Evolutionary conservation across 2,329 filamentous ascomycete species (phyloP).

Genomic region (Xylariomycetidae sp.): DNA sequence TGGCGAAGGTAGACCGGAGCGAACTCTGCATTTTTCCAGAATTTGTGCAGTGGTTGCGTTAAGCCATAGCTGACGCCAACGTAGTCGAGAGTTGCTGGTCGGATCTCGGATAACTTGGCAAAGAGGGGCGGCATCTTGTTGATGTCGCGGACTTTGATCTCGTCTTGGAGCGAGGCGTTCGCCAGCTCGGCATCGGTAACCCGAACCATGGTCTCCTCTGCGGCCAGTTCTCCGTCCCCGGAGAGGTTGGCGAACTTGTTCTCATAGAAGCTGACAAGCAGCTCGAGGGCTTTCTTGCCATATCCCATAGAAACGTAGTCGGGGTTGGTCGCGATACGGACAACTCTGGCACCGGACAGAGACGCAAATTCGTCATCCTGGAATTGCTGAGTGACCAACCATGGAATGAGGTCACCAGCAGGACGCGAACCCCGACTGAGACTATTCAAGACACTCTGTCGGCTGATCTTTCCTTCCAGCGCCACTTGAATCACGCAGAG

Average conservation of each 20-base stretch:
- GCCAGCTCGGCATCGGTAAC: conserved; percentile 79
- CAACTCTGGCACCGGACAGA: conserved; percentile 83
- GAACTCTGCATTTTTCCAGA: conserved; percentile 89
- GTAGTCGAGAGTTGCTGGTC: conserved; percentile 78
- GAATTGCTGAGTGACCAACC: conserved; percentile 96
- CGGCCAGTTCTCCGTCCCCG: conserved; percentile 55
- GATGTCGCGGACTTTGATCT: conserved; percentile 86
- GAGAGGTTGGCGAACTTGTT: conserved; percentile 82
- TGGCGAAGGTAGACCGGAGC: conserved; percentile 89
- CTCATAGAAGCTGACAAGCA: conserved; percentile 89
- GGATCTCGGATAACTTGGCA: conserved; percentile 76
- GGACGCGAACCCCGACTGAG: conserved; percentile 84
- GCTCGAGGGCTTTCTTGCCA: conserved; percentile 78
- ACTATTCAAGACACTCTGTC: conserved; percentile 84
- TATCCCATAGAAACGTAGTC: conserved; percentile 93
- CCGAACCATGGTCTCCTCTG: conserved; percentile 63
- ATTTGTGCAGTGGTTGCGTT: conserved; percentile 81
- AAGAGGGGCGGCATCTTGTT: conserved; percentile 91
- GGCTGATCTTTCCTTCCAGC: conserved; percentile 90
- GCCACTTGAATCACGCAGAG: conserved; percentile 93
- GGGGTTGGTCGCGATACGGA: conserved; percentile 93
- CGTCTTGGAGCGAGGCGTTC: conserved; percentile 68
- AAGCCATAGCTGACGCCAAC: conserved; percentile 93
- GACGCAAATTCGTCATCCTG: conserved; percentile 95
- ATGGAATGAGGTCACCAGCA: conserved; percentile 90